Percentiles rank a stretch among this genome's conserved stretches.
Evolutionary conservation across 441 rosid species (phyloP).

Genomic region (Biscutella auriculata): DNA sequence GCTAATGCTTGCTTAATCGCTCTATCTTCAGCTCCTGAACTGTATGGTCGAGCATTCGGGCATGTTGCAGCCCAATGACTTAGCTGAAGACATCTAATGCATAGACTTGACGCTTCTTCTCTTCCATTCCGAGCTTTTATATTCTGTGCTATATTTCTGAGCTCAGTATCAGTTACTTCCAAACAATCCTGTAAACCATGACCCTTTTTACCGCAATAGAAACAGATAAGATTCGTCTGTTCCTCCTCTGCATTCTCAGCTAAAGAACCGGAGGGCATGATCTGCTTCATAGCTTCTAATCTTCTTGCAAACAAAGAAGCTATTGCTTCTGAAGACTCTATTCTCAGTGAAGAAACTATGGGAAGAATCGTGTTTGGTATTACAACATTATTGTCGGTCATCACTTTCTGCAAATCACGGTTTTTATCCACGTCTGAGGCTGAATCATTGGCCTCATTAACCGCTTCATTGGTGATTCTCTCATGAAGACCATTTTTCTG

Average conservation of each 20-base stretch:
- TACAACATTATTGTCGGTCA: slow-evolving; percentile 16
- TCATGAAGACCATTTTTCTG: slow-evolving; percentile 2
- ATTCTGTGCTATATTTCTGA: slow-evolving; percentile 40
- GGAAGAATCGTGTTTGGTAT: slow-evolving; percentile 22
- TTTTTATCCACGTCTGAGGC: not conserved
- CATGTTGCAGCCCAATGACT: slow-evolving; percentile 77
- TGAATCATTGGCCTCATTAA: slow-evolving; percentile 8
- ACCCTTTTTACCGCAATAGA: slow-evolving; percentile 67
- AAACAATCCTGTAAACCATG: slow-evolving; percentile 53
- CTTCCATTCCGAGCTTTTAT: slow-evolving; percentile 25
- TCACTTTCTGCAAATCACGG: slow-evolving; percentile 15
- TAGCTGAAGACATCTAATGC: slow-evolving; percentile 60
- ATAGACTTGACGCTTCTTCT: slow-evolving; percentile 34
- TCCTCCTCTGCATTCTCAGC: slow-evolving; percentile 25
- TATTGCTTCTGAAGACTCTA: slow-evolving; percentile 46
- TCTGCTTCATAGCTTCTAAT: slow-evolving; percentile 60
- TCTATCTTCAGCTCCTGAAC: slow-evolving; percentile 31
- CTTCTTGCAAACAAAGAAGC: slow-evolving; percentile 59
- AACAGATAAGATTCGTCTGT: slow-evolving; percentile 24
- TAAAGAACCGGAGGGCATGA: slow-evolving; percentile 25
- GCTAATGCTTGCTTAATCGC: slow-evolving; percentile 11
- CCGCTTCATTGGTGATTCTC: not conserved
- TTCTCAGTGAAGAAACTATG: slow-evolving; percentile 25
- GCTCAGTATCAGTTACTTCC: slow-evolving; percentile 46
- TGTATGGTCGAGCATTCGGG: slow-evolving; percentile 33